Evolutionary conservation across 192 early-diverging fungal genomes (phyloP).

Genomic region (Coemansia umbellata): DNA sequence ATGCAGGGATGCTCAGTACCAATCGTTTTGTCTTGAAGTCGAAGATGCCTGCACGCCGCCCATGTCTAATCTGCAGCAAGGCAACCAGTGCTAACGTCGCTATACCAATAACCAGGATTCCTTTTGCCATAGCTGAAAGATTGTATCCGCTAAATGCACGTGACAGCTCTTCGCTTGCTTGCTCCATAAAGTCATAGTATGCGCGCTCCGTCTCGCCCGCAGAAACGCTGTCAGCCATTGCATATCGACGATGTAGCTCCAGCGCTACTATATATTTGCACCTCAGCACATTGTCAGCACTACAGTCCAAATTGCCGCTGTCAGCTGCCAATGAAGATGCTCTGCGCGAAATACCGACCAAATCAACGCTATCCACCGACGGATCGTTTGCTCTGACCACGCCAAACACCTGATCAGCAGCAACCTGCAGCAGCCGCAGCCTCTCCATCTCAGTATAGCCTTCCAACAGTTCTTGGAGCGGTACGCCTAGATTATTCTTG

Average conservation of each 20-base stretch:
- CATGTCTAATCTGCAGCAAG: conserved; percentile 10
- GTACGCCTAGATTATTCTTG: conserved; percentile 47
- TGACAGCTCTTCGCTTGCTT: conserved; percentile 36
- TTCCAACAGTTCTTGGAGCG: conserved; percentile 37
- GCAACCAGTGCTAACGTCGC: conserved; percentile 6
- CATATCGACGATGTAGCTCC: conserved; percentile 4
- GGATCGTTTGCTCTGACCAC: conserved; percentile 37
- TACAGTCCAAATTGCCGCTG: too few species aligned
- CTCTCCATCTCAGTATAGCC: conserved; percentile 20
- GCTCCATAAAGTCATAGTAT: conserved; percentile 36
- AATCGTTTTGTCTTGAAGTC: conserved; percentile 3
- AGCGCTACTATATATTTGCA: conserved; percentile 41
- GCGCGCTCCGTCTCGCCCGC: conserved; percentile 9
- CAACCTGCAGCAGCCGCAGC: conserved; percentile 57
- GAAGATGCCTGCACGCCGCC: conserved; percentile 3
- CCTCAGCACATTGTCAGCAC: conserved; percentile 5
- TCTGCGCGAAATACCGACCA: not conserved
- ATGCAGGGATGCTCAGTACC: conserved; percentile 14
- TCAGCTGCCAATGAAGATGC: not conserved
- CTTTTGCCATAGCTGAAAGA: conserved; percentile 34
- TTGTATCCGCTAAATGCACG: conserved; percentile 42
- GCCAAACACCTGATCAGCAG: conserved; percentile 58
- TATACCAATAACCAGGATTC: conserved; percentile 22
- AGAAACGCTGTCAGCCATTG: not conserved
- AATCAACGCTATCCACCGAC: not conserved